These are phyloP conservation scores for Podila epicladia DNA, from an alignment of 192 early-diverging fungal genomes.

Conservation along the genomic window DNA sequence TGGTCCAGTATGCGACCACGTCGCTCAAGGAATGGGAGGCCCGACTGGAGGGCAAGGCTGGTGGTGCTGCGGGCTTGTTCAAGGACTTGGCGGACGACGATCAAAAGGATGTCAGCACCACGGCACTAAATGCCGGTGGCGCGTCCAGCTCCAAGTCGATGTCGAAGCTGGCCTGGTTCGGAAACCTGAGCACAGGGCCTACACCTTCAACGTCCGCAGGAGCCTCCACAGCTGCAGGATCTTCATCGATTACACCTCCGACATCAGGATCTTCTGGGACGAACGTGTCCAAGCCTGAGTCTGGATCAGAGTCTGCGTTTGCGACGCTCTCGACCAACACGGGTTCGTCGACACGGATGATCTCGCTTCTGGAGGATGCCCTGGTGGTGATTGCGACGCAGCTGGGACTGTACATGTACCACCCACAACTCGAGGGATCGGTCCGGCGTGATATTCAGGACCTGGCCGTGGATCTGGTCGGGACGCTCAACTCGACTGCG, in stretches of 20 bases:
- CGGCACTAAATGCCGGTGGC: conserved; percentile 1
- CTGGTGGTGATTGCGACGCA: conserved; percentile 47
- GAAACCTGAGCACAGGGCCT: conserved; percentile 3
- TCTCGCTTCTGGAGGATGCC: conserved; percentile 43
- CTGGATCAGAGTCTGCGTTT: conserved; percentile 28
- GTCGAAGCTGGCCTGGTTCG: conserved; percentile 33
- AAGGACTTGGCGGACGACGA: conserved; percentile 39
- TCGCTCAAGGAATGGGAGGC: conserved; percentile 53
- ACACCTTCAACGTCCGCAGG: conserved; percentile 6
- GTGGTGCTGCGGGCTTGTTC: conserved; percentile 36
- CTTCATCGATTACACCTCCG: neutral
- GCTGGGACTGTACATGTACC: conserved; percentile 43
- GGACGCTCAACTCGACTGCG: conserved; percentile 29
- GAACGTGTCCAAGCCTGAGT: neutral
- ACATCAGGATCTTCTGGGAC: no score
- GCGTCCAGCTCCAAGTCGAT: conserved; percentile 20
- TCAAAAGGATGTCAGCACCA: conserved; percentile 11
- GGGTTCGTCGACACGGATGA: conserved; percentile 41
- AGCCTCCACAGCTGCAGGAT: neutral
- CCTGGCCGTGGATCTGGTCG: conserved; percentile 29
- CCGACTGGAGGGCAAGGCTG: conserved; percentile 45
- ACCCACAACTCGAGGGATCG: conserved; percentile 25
- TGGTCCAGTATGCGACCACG: conserved; percentile 42
- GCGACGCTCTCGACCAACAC: conserved; percentile 41
- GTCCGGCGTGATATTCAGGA: conserved; percentile 43